Conservation (phyloP, 495 filamentous ascomycete species). For the Stereocaulon alpinum region DNA sequence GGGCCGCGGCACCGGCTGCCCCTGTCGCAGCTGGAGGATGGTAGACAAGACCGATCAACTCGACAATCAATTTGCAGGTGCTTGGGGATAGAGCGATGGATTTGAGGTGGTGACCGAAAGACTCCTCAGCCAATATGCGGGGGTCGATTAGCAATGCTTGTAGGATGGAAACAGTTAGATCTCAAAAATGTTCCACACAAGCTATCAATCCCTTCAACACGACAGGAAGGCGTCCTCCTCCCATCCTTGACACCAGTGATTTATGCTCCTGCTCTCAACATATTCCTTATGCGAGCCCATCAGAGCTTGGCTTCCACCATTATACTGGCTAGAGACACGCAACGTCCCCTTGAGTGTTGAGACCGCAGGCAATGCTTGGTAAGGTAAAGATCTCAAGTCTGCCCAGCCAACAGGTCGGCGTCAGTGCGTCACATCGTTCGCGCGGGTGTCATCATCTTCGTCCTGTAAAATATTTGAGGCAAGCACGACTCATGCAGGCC, state of each 20-base stretch:
- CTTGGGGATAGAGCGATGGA: neutral
- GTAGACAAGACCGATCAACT: neutral
- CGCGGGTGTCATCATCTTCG: too few species aligned
- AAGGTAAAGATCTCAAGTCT: neutral
- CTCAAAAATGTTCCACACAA: neutral
- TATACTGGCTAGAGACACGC: too few species aligned
- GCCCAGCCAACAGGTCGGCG: too few species aligned
- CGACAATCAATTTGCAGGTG: neutral
- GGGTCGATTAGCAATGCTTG: neutral
- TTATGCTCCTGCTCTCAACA: too few species aligned
- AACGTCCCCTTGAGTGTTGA: too few species aligned
- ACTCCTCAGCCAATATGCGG: neutral
- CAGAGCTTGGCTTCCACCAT: too few species aligned
- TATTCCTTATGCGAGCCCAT: too few species aligned
- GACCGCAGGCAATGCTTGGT: too few species aligned
- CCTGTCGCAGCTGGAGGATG: neutral
- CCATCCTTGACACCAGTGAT: too few species aligned
- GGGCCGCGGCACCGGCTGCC: too few species aligned
- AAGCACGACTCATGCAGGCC: neutral
- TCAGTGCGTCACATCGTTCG: too few species aligned
- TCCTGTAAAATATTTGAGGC: neutral
- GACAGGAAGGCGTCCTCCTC: neutral
- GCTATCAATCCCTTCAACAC: neutral
- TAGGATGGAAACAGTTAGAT: neutral
- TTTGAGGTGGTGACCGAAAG: neutral